Conservation (phyloP, 352 stramenopile species). For the Pythium aquatile region DNA sequence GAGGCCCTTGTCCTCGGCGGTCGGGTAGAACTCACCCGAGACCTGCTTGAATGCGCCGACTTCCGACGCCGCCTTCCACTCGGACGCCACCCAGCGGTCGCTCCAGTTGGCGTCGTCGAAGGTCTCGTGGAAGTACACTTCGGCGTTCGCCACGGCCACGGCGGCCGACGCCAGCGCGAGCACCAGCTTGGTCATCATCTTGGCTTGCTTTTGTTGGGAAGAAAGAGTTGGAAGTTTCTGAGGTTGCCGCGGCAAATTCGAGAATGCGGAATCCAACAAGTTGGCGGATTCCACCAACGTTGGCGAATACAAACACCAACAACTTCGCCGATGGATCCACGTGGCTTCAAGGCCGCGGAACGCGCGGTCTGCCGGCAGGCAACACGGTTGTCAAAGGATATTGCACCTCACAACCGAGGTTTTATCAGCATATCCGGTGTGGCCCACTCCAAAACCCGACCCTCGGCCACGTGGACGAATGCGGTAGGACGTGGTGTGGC, state of each 20-base stretch:
- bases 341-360: slow-evolving; percentile 17
- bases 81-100: slow-evolving; percentile 84
- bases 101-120: slow-evolving; percentile 90
- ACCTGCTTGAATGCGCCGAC: slow-evolving; percentile 96
- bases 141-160: slow-evolving; percentile 44
- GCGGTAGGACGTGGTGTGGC: slow-evolving; percentile 9
- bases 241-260: slow-evolving; percentile 22
- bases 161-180: slow-evolving; percentile 46
- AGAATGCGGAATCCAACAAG: slow-evolving; percentile 18
- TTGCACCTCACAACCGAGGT: slow-evolving; percentile 20
- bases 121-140: slow-evolving; percentile 94
- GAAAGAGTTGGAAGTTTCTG: slow-evolving; percentile 1
- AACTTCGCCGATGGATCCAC: slow-evolving; percentile 14
- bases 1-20: slow-evolving; percentile 92
- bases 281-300: background rate
- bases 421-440: slow-evolving; percentile 10
- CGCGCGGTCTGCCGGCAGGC: background rate
- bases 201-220: slow-evolving; percentile 7
- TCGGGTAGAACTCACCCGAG: slow-evolving; percentile 90
- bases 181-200: slow-evolving; percentile 69
- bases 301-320: slow-evolving; percentile 4
- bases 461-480: slow-evolving; percentile 18
- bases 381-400: background rate
- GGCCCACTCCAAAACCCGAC: slow-evolving; percentile 10
- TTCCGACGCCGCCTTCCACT: slow-evolving; percentile 93